Percentiles rank a stretch among this genome's conserved stretches.
These are phyloP conservation scores for Fistulifera pelliculosa DNA, from an alignment of 108 stramenopile genomes.

Conservation along the genomic window DNA sequence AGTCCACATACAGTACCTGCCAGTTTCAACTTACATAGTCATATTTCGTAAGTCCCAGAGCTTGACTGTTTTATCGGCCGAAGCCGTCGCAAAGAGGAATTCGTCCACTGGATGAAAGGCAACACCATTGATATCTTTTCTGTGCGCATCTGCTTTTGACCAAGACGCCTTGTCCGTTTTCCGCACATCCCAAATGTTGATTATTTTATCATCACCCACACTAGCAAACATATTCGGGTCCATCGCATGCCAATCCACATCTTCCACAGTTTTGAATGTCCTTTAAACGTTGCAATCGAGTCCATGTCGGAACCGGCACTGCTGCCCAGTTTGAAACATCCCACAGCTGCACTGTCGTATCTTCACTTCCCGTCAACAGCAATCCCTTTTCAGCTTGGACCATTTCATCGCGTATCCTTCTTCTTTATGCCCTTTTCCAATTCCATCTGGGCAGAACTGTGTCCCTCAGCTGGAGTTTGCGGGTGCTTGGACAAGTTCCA, in stretches of 20 bases:
- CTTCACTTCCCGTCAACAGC: slow-evolving; percentile 77
- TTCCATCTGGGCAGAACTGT: slow-evolving; percentile 52
- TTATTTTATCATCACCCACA: slow-evolving; percentile 84
- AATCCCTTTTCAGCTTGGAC: slow-evolving; percentile 64
- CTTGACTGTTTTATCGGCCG: slow-evolving; percentile 78
- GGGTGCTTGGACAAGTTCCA: slow-evolving; percentile 94
- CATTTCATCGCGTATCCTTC: slow-evolving; percentile 96
- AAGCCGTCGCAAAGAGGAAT: slow-evolving; percentile 82
- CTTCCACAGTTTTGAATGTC: slow-evolving; percentile 91
- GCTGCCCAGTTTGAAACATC: slow-evolving; percentile 25
- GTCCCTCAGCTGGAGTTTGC: slow-evolving; percentile 42
- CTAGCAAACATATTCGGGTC: slow-evolving; percentile 84
- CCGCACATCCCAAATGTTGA: slow-evolving; percentile 87
- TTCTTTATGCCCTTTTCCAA: slow-evolving; percentile 57
- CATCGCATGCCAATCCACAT: slow-evolving; percentile 90
- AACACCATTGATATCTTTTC: slow-evolving; percentile 76
- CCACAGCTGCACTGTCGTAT: slow-evolving; percentile 88
- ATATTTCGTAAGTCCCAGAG: slow-evolving; percentile 97
- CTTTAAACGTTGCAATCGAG: slow-evolving; percentile 33
- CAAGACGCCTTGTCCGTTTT: slow-evolving; percentile 33
- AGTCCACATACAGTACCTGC: too few relatives aligned
- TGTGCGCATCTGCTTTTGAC: slow-evolving; percentile 64
- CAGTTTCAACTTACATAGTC: slow-evolving; percentile 34
- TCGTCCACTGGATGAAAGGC: slow-evolving; percentile 90
- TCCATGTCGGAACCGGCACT: slow-evolving; percentile 21